Percentiles rank a stretch among this genome's conserved stretches.
Conservation (phyloP, 805 yeast species). For the Yamadazyma sp. region DNA sequence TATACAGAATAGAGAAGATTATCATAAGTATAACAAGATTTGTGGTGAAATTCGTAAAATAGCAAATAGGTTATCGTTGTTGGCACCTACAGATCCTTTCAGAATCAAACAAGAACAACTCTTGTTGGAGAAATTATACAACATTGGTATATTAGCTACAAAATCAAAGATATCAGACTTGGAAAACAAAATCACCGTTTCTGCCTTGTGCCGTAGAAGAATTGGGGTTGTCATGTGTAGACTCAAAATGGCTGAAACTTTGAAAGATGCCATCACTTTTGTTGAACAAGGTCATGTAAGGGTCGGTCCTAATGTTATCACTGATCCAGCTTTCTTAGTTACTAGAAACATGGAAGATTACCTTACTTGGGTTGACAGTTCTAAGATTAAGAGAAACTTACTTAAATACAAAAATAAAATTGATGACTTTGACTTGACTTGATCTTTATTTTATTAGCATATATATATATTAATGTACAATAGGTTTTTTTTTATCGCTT, state of each 20-base stretch:
- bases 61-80: slow-evolving; percentile 78
- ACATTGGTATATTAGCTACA: slow-evolving; percentile 87
- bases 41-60: slow-evolving; percentile 90
- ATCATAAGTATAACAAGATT: slow-evolving; percentile 86
- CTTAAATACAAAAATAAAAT: slow-evolving; percentile 77
- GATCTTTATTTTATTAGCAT: too few relatives aligned
- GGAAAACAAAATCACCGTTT: slow-evolving; percentile 88
- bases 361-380: slow-evolving; percentile 95
- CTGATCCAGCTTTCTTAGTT: slow-evolving; percentile 93
- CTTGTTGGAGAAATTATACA: slow-evolving; percentile 79
- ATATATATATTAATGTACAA: not conserved
- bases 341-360: slow-evolving; percentile 95
- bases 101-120: slow-evolving; percentile 86
- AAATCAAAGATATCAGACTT: slow-evolving; percentile 86
- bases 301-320: slow-evolving; percentile 92
- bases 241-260: slow-evolving; percentile 86
- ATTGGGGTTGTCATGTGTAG: slow-evolving; percentile 94
- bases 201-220: slow-evolving; percentile 89
- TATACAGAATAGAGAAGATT: slow-evolving; percentile 92
- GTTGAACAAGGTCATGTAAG: slow-evolving; percentile 97
- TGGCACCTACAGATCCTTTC: slow-evolving; percentile 85
- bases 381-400: slow-evolving; percentile 88
- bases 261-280: slow-evolving; percentile 84
- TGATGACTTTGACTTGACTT: slow-evolving; percentile 53
- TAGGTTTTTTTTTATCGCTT: too few relatives aligned